Percentiles rank a stretch among this genome's conserved stretches.
phyloP scores from a whole-genome alignment of 305 asterid species.

The Fraxinus sp. region DNA sequence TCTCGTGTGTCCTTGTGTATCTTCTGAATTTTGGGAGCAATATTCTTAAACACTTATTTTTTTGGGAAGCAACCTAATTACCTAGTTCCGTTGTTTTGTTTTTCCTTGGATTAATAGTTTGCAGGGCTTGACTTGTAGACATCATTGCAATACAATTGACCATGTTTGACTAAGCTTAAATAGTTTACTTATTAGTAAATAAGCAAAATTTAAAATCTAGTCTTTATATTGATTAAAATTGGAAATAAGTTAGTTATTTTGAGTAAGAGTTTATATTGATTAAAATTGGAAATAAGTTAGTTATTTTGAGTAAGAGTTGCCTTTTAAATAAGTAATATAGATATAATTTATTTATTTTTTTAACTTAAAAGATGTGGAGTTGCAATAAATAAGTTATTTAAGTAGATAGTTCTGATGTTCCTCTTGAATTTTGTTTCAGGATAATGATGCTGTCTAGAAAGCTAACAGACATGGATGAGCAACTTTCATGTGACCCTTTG shows the following conservation, averaged over 20 bases:
- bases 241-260: too few relatives aligned
- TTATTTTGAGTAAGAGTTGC: not conserved
- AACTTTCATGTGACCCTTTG: slow-evolving; percentile 69
- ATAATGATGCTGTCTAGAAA: slow-evolving; percentile 81
- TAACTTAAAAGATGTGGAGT: not conserved
- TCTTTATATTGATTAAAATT: not conserved
- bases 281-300: too few relatives aligned
- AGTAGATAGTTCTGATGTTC: not conserved
- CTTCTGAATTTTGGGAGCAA: not conserved
- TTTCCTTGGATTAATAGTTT: not conserved
- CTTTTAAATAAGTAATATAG: not conserved
- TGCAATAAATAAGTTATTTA: too few relatives aligned
- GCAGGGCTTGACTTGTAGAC: not conserved
- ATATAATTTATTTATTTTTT: too few relatives aligned
- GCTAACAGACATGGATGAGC: slow-evolving; percentile 73
- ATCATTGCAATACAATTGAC: not conserved
- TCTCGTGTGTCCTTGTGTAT: not conserved
- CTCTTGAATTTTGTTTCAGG: slow-evolving; percentile 47
- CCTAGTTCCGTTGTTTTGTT: not conserved
- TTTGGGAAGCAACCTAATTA: not conserved
- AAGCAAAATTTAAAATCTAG: not conserved
- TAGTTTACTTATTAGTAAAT: not conserved
- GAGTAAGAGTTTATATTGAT: not conserved
- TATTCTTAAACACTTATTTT: not conserved
- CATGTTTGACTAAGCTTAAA: not conserved